Percentiles rank a stretch among this genome's conserved stretches.
These are phyloP conservation scores for Tritrichomonas foetus DNA, from an alignment of 208 protist species.

Conservation along the genomic window DNA sequence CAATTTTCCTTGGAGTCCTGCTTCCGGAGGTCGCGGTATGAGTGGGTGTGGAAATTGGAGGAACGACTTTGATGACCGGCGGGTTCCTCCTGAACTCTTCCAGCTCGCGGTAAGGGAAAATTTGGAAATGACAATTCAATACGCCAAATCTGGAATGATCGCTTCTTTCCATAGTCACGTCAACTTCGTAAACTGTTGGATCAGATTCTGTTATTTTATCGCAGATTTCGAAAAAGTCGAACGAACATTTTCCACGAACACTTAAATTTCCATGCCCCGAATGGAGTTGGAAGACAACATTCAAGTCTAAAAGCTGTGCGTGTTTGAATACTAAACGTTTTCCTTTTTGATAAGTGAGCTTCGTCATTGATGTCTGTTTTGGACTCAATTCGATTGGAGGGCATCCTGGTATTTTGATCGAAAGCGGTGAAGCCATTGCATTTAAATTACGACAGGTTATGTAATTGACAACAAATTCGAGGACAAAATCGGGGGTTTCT, in stretches of 20 bases:
- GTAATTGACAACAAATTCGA: not conserved
- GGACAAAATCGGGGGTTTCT: not conserved
- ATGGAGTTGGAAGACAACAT: not conserved
- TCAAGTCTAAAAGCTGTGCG: not conserved
- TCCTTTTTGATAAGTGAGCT: conserved; percentile 5
- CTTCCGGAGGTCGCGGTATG: no score
- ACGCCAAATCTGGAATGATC: not conserved
- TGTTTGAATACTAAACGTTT: not conserved
- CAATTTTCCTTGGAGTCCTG: no score
- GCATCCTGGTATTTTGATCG: not conserved
- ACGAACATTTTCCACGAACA: not conserved
- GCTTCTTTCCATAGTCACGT: not conserved
- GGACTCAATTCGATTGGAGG: not conserved
- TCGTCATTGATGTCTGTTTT: not conserved
- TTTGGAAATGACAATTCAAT: not conserved
- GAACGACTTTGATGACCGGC: no score
- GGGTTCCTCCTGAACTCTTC: no score
- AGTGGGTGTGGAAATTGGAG: no score
- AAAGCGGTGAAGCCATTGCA: not conserved
- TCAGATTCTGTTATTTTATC: not conserved
- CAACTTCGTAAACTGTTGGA: conserved; percentile 13
- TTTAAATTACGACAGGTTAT: not conserved
- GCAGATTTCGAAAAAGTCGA: not conserved
- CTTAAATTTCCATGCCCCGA: not conserved
- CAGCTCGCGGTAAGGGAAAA: not conserved